These are phyloP conservation scores for Raffaelea ambrosiae DNA, from an alignment of 2,329 filamentous ascomycete genomes.

Conservation along the genomic window DNA sequence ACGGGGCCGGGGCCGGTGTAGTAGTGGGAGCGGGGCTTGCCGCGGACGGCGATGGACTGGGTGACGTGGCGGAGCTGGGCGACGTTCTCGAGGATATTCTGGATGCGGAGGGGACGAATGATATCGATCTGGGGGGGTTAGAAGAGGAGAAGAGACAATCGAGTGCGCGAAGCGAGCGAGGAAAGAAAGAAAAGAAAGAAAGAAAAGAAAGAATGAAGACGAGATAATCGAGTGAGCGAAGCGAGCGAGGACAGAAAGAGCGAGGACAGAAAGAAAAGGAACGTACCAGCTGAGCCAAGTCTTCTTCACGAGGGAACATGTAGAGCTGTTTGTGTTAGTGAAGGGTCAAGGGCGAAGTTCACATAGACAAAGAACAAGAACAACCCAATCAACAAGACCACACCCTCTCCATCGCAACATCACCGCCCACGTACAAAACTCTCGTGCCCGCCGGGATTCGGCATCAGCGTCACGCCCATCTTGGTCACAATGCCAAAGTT, in stretches of 20 bases:
- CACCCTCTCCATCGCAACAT: too few relatives aligned
- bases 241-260: too few relatives aligned
- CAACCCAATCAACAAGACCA: too few relatives aligned
- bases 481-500: conserved; percentile 45
- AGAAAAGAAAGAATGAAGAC: not conserved
- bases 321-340: conserved; percentile 20
- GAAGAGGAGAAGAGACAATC: not conserved
- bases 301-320: conserved; percentile 38
- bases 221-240: too few relatives aligned
- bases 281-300: conserved; percentile 33
- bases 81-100: conserved; percentile 28
- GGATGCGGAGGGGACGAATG: conserved; percentile 34
- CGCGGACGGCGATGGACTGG: conserved; percentile 25
- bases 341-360: not conserved
- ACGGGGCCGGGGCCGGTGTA: conserved; percentile 21
- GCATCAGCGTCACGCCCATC: conserved; percentile 46
- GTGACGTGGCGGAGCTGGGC: conserved; percentile 26
- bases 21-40: conserved; percentile 23
- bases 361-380: too few relatives aligned
- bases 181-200: not conserved
- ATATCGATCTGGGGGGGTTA: conserved; percentile 28
- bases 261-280: too few relatives aligned
- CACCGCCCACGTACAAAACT: too few relatives aligned
- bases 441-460: conserved; percentile 39
- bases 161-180: too few relatives aligned